Conservation (phyloP, 1,284 basidiomycete species). For the Ganoderma leucocontextum region DNA sequence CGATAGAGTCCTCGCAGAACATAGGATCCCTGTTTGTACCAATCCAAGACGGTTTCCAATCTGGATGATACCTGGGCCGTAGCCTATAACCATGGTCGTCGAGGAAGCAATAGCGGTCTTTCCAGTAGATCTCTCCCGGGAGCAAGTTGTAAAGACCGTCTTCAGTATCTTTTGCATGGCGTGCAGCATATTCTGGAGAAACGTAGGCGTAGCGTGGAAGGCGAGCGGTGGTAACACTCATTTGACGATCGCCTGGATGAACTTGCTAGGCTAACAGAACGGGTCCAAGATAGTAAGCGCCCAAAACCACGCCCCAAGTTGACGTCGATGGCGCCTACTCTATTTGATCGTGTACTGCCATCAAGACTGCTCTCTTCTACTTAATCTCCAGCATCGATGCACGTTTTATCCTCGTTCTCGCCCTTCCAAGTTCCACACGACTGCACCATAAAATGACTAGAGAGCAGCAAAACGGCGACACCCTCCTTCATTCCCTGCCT, state of each 20-base stretch:
- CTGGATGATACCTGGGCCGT: slow-evolving; percentile 20
- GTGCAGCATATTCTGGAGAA: not conserved
- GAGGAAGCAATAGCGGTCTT: slow-evolving; percentile 7
- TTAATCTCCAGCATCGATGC: not conserved
- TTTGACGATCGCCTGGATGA: not conserved
- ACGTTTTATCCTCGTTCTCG: not conserved
- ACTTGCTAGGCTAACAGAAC: not conserved
- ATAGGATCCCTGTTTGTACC: slow-evolving; percentile 15
- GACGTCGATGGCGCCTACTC: not conserved
- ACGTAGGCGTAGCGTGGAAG: slow-evolving; percentile 12
- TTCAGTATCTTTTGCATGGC: not conserved
- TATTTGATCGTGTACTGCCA: not conserved
- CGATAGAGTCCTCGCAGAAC: slow-evolving; percentile 23
- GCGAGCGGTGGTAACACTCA: not conserved
- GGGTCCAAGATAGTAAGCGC: not conserved
- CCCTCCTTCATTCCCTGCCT: not conserved
- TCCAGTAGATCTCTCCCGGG: slow-evolving; percentile 9
- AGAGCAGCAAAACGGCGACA: not conserved
- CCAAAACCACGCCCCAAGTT: not conserved
- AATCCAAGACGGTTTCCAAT: slow-evolving; percentile 25
- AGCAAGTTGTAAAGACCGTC: slow-evolving; percentile 6
- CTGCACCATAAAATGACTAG: not conserved
- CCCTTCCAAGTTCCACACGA: not conserved
- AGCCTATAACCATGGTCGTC: slow-evolving; percentile 20
- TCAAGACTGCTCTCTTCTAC: not conserved